phyloP scores from a whole-genome alignment of 108 stramenopile species.

The Skeletonema potamos region DNA sequence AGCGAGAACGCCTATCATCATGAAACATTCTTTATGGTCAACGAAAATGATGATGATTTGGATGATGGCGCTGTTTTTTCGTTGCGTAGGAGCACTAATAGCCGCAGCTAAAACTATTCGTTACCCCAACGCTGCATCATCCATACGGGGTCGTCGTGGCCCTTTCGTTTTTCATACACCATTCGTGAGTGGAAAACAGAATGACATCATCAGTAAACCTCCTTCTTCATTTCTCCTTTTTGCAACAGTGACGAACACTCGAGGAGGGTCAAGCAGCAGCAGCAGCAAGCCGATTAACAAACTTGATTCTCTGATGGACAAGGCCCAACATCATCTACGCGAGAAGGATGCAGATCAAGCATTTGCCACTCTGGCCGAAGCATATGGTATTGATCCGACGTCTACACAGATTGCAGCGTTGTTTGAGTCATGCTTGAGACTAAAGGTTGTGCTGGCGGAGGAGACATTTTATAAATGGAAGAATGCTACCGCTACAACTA shows the following conservation, averaged over 20 bases:
- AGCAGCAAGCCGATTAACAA: background rate
- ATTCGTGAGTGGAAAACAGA: background rate
- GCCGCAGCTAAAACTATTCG: background rate
- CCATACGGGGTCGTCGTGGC: background rate
- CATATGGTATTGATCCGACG: slow-evolving; percentile 48
- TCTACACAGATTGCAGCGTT: slow-evolving; percentile 68
- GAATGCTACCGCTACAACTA: no score
- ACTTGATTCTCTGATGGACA: slow-evolving; percentile 15
- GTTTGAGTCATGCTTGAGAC: slow-evolving; percentile 45
- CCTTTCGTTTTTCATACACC: background rate
- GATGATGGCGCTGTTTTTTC: background rate
- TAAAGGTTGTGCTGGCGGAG: slow-evolving; percentile 27
- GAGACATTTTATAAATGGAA: slow-evolving; percentile 20
- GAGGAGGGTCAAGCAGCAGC: background rate
- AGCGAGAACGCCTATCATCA: no score
- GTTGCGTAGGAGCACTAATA: background rate
- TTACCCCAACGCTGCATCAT: background rate
- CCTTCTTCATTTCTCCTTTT: background rate
- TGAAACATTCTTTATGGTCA: no score
- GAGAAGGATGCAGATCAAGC: slow-evolving; percentile 37
- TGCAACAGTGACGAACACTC: background rate
- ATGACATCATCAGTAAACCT: background rate
- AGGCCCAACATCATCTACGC: slow-evolving; percentile 14
- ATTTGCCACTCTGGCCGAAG: slow-evolving; percentile 51
- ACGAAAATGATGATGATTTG: background rate